Percentiles rank a stretch among this genome's conserved stretches.
phyloP scores from a whole-genome alignment of 768 basidiomycete species.

The Boletus sp. region DNA sequence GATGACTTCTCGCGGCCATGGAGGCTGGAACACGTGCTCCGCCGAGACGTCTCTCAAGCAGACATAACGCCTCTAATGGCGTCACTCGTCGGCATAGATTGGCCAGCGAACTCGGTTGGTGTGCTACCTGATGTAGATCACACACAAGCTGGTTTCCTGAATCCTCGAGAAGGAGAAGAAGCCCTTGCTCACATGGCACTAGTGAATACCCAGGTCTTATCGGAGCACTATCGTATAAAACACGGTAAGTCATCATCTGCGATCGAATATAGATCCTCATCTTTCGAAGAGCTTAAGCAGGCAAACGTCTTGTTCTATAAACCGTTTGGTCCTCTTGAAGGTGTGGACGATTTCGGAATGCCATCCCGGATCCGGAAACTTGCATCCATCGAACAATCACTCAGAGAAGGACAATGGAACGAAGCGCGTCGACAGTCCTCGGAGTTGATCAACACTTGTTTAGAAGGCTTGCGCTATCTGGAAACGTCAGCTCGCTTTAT shows the following conservation, averaged over 20 bases:
- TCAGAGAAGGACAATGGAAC: conserved; percentile 43
- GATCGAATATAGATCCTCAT: conserved; percentile 1
- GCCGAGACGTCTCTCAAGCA: conserved; percentile 81
- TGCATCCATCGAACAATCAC: conserved; percentile 43
- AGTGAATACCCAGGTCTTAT: conserved; percentile 66
- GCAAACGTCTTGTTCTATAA: conserved; percentile 58
- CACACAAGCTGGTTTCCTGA: conserved; percentile 56
- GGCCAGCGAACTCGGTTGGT: conserved; percentile 83
- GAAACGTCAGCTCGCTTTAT: conserved; percentile 48
- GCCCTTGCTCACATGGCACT: conserved; percentile 53
- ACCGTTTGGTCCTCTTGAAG: conserved; percentile 54
- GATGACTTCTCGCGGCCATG: conserved; percentile 69
- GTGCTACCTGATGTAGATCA: conserved; percentile 75
- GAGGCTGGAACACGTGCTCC: conserved; percentile 54
- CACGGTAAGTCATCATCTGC: conserved; percentile 48
- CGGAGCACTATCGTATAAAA: conserved; percentile 78
- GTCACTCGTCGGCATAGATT: conserved; percentile 63
- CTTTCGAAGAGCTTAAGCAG: conserved; percentile 55
- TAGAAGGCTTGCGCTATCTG: conserved; percentile 71
- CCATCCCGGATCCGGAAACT: conserved; percentile 38
- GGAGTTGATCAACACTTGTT: conserved; percentile 49
- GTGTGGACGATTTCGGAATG: conserved; percentile 22
- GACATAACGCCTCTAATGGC: conserved; percentile 81
- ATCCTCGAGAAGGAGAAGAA: conserved; percentile 44
- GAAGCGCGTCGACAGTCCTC: conserved; percentile 49